phyloP scores from a whole-genome alignment of 2,329 filamentous ascomycete genomes.

The Talaromyces pinophilus region DNA sequence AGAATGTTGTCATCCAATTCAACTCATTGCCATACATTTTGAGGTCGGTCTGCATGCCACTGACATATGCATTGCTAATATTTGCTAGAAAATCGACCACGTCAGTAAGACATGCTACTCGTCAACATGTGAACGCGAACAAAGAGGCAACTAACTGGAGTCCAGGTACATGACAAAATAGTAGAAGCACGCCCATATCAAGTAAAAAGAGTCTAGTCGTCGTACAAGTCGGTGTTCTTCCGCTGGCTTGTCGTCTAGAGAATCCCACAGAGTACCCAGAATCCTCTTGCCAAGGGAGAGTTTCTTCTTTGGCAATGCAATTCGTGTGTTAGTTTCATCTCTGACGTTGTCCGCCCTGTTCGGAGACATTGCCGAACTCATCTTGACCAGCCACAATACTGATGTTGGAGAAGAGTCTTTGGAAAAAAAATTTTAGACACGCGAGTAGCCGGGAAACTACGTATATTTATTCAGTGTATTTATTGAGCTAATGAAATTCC shows the following conservation, averaged over 20 bases:
- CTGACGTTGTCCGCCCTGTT: background rate
- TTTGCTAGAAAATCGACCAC: constrained; percentile 51
- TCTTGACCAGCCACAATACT: background rate
- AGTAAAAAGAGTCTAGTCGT: background rate
- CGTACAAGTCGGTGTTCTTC: background rate
- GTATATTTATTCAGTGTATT: background rate
- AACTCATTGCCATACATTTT: constrained; percentile 64
- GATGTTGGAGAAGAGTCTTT: background rate
- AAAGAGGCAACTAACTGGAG: background rate
- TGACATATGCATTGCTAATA: constrained; percentile 70
- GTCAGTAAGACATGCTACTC: background rate
- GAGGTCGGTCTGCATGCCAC: constrained; percentile 65
- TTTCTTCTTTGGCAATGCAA: background rate
- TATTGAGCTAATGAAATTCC: background rate
- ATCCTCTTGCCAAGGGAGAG: background rate
- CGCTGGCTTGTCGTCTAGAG: background rate
- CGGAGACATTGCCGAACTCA: background rate
- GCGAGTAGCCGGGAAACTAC: background rate
- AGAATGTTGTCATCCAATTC: constrained; percentile 47
- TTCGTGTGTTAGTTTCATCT: background rate
- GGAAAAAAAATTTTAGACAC: background rate
- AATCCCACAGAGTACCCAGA: background rate
- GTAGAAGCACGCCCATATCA: background rate
- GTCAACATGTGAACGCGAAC: background rate
- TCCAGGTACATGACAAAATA: background rate